phyloP scores from a whole-genome alignment of 2,329 filamentous ascomycete species.

The Cytospora piceae region DNA sequence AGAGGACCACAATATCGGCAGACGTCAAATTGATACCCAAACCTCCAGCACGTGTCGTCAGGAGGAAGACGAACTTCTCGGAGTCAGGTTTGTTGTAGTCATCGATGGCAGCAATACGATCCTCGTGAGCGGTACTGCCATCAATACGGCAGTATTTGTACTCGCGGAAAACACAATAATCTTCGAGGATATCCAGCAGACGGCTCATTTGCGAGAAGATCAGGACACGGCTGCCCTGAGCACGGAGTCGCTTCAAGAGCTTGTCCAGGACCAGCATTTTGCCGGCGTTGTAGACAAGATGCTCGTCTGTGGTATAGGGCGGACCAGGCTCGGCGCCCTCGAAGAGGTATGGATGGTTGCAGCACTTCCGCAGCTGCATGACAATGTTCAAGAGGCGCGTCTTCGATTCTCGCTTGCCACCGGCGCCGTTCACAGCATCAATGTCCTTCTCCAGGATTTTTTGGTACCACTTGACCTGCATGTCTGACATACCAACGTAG shows the following conservation, averaged over 20 bases:
- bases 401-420: constrained; percentile 96
- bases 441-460: constrained; percentile 99
- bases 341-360: constrained; percentile 97
- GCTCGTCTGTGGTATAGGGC: constrained; percentile 97
- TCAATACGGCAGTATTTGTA: constrained; percentile 98
- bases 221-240: constrained; percentile 89
- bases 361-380: constrained; percentile 98
- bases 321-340: constrained; percentile 96
- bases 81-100: constrained; percentile 97
- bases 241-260: constrained; percentile 79
- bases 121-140: constrained; percentile 93
- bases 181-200: constrained; percentile 93
- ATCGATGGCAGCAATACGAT: constrained; percentile 95
- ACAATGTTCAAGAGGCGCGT: constrained; percentile 97
- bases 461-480: constrained; percentile 99
- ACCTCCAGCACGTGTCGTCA: constrained; percentile 94
- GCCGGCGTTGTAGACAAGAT: constrained; percentile 88
- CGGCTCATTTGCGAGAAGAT: constrained; percentile 99
- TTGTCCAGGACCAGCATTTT: constrained; percentile 99
- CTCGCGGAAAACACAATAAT: constrained; percentile 94
- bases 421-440: constrained; percentile 95
- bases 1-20: constrained; percentile 94
- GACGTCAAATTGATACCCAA: constrained; percentile 95
- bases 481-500: constrained; percentile 97
- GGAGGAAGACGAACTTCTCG: constrained; percentile 93